A percentile compares a stretch with the other conserved stretches of the same genome.
Conservation (phyloP, 495 filamentous ascomycete species). For the Aspergillus hancockii region DNA sequence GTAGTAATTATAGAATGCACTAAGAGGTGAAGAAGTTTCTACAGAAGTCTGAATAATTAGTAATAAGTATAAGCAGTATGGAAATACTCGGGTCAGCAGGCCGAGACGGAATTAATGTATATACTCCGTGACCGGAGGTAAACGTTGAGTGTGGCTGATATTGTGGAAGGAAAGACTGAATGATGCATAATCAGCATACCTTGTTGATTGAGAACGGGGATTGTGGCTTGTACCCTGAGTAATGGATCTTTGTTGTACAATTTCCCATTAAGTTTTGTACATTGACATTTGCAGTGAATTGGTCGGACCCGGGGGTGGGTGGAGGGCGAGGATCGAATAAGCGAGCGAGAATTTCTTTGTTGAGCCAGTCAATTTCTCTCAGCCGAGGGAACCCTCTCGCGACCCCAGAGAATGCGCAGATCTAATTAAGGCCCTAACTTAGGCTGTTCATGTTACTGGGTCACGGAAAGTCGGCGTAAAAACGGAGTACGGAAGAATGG, state of each 20-base stretch:
- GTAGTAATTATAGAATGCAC: not conserved
- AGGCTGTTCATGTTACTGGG: not conserved
- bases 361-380: not conserved
- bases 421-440: not conserved
- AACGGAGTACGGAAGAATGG: not conserved
- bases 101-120: conserved; percentile 1
- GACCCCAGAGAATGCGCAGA: not conserved
- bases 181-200: conserved; percentile 1
- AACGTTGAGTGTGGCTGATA: conserved; percentile 1
- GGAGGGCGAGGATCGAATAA: too few species aligned
- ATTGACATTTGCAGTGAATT: not conserved
- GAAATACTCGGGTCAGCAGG: not conserved
- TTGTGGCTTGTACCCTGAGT: not conserved
- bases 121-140: not conserved
- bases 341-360: not conserved
- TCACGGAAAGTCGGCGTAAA: not conserved
- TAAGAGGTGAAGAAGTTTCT: not conserved
- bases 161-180: not conserved
- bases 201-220: not conserved
- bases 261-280: not conserved
- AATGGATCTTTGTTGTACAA: not conserved
- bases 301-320: not conserved
- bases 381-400: not conserved
- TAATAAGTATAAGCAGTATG: not conserved
- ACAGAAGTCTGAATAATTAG: not conserved